Evolutionary conservation across 2,329 filamentous ascomycete species (phyloP), one percentile per base, ranked within the genome.

Genomic region (Scytalidium lignicola): DNA sequence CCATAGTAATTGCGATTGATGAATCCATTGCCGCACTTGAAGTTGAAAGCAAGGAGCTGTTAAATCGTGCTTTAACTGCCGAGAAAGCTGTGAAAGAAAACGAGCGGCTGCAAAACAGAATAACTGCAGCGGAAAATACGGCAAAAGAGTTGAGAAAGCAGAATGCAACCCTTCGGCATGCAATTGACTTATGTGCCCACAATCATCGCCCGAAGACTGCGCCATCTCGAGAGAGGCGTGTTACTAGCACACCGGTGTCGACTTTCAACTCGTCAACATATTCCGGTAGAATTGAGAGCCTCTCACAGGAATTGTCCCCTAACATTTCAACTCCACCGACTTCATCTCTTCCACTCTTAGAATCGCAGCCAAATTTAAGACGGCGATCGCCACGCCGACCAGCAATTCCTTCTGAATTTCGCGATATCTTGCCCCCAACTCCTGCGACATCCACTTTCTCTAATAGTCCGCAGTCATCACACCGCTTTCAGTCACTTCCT

Each of bases 11-110:
- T 46, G 53, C 52, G 1, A 50, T 58, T 2, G 57, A 60, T 40
- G 55, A 61, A 42, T 57, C 51, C 5, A 58, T 62, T 13, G 56
- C 57, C 17, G 52, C 53, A n/a, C 58, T 62, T 22, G 58, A 62
- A 47, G 51, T 50, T n/a, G 53, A 54, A 9, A 62, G 60, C 28
- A 48, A 54, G 5, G 29, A 54, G 40, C 54, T 61, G 15, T 53
- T 61, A 9, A 46, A 47, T 3, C 49, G 58, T 15, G 60, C 55
- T 3, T 20, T 55, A 10, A 52, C 51, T n/a, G 60, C 60, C 2
- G 60, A 64, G 55, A 48, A 55, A 48, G 46, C 50, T 13, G 57
- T 60, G 4, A 37, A 37, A 37, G 32, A 37, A 37, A 37, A 37
- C 15, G 32, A 37, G 32, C 32, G 15, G 32, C 15, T 37, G n/a